Percentiles rank a stretch among this genome's conserved stretches.
phyloP scores from a whole-genome alignment of 495 filamentous ascomycete genomes.

The Pyrenopolyporus hunteri region DNA sequence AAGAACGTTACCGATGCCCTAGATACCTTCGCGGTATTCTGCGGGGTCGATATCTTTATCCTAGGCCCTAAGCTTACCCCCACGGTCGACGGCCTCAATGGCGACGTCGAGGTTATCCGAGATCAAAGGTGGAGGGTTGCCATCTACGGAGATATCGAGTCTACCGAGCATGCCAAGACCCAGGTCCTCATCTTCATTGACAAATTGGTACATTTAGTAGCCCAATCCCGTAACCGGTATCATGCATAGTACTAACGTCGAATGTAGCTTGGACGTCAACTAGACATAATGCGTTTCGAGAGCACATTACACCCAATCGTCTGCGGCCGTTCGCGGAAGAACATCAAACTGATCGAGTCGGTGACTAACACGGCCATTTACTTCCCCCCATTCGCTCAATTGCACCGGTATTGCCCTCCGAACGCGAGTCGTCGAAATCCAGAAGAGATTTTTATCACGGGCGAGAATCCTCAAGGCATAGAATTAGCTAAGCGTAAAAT shows the following conservation, averaged over 20 bases:
- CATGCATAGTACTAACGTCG: slow-evolving; percentile 28
- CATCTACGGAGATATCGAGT: slow-evolving; percentile 95
- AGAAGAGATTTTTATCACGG: slow-evolving; percentile 92
- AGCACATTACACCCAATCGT: slow-evolving; percentile 85
- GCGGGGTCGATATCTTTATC: slow-evolving; percentile 95
- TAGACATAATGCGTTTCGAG: slow-evolving; percentile 83
- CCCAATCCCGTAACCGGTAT: slow-evolving; percentile 3
- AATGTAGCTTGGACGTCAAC: slow-evolving; percentile 78
- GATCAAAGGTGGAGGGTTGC: slow-evolving; percentile 87
- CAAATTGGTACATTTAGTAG: slow-evolving; percentile 75
- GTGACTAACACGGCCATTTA: slow-evolving; percentile 94
- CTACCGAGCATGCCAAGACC: slow-evolving; percentile 95
- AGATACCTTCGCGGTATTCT: slow-evolving; percentile 80
- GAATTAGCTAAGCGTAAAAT: slow-evolving; percentile 85
- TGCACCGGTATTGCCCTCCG: slow-evolving; percentile 85
- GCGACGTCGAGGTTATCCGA: slow-evolving; percentile 56
- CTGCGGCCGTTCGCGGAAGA: slow-evolving; percentile 90
- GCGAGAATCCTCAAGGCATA: slow-evolving; percentile 79
- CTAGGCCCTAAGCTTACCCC: slow-evolving; percentile 77
- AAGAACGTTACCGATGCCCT: slow-evolving; percentile 77
- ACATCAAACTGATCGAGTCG: slow-evolving; percentile 96
- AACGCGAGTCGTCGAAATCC: slow-evolving; percentile 79
- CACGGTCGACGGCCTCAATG: slow-evolving; percentile 67
- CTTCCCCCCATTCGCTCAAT: slow-evolving; percentile 89
- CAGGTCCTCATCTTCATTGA: slow-evolving; percentile 96